These are phyloP conservation scores for Xerocomellus amylosporus DNA, from an alignment of 768 basidiomycete species.

Conservation along the genomic window DNA sequence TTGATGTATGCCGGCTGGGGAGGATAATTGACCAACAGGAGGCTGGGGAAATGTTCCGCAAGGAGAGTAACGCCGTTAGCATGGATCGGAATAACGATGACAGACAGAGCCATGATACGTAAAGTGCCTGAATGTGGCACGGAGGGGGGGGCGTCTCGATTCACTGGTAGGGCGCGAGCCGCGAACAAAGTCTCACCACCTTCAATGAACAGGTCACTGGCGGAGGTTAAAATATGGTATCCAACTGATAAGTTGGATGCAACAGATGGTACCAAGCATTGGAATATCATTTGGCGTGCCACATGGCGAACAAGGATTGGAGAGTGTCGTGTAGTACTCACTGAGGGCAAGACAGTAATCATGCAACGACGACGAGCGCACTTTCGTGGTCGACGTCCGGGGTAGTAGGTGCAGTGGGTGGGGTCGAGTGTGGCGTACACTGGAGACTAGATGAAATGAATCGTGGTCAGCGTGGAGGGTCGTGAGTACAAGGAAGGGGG, in stretches of 20 bases:
- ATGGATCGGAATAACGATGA: slow-evolving; percentile 7
- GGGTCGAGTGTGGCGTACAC: slow-evolving; percentile 33
- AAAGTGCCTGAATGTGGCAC: slow-evolving; percentile 2
- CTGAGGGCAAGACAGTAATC: slow-evolving; percentile 36
- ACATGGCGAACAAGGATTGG: slow-evolving; percentile 9
- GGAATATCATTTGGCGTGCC: slow-evolving; percentile 5
- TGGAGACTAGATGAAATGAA: slow-evolving; percentile 28
- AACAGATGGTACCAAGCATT: neutral
- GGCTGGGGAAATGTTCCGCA: slow-evolving; percentile 33
- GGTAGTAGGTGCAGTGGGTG: slow-evolving; percentile 31
- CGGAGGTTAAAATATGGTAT: slow-evolving; percentile 15
- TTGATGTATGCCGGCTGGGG: slow-evolving; percentile 39
- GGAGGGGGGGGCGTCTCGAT: neutral
- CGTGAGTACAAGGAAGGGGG: slow-evolving; percentile 29
- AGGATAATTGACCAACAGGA: slow-evolving; percentile 43
- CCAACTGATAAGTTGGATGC: slow-evolving; percentile 1
- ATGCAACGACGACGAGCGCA: slow-evolving; percentile 38
- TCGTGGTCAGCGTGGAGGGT: slow-evolving; percentile 42
- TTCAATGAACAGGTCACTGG: slow-evolving; percentile 7
- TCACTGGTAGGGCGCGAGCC: neutral
- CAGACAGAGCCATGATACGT: slow-evolving; percentile 3
- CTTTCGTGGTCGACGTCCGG: slow-evolving; percentile 40
- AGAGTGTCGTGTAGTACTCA: slow-evolving; percentile 29
- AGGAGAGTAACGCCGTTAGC: slow-evolving; percentile 22
- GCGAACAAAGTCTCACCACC: neutral